Evolutionary conservation across 2,329 filamentous ascomycete genomes (phyloP).

Genomic region (Colletotrichum euphorbiae): DNA sequence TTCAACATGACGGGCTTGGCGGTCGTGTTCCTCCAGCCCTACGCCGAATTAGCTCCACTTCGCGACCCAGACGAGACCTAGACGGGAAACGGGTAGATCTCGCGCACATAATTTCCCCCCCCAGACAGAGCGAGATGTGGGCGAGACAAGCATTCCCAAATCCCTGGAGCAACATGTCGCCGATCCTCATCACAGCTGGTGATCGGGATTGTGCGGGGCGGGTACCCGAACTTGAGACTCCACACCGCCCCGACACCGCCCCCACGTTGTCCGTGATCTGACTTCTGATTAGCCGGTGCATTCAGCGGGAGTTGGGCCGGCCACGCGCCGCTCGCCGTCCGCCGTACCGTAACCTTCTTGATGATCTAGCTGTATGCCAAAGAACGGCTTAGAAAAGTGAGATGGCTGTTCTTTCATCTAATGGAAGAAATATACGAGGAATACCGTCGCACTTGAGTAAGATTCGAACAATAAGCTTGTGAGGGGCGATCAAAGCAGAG

Average conservation of each 20-base stretch:
- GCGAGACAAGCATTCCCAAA: background rate
- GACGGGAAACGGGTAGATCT: background rate
- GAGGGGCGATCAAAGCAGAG: background rate
- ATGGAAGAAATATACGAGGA: background rate
- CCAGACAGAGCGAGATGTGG: conserved; percentile 4
- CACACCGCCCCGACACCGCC: conserved; percentile 10
- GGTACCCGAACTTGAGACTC: background rate
- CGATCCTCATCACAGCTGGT: conserved; percentile 13
- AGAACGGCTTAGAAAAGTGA: too few species aligned
- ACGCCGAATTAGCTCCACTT: background rate
- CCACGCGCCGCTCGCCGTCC: too few species aligned
- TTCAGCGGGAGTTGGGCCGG: conserved; percentile 14
- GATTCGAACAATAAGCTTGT: background rate
- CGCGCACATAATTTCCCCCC: background rate
- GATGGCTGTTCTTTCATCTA: too few species aligned
- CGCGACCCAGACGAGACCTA: background rate
- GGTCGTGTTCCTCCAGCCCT: background rate
- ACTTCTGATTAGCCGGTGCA: conserved; percentile 16
- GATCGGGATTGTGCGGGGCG: background rate
- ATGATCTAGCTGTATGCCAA: too few species aligned
- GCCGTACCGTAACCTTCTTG: too few species aligned
- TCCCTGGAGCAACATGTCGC: background rate
- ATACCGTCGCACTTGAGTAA: too few species aligned
- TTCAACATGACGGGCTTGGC: background rate
- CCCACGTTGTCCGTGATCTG: background rate